These are phyloP conservation scores for Abelmoschus esculentus DNA, from an alignment of 345 rosid genomes.

Conservation along the genomic window DNA sequence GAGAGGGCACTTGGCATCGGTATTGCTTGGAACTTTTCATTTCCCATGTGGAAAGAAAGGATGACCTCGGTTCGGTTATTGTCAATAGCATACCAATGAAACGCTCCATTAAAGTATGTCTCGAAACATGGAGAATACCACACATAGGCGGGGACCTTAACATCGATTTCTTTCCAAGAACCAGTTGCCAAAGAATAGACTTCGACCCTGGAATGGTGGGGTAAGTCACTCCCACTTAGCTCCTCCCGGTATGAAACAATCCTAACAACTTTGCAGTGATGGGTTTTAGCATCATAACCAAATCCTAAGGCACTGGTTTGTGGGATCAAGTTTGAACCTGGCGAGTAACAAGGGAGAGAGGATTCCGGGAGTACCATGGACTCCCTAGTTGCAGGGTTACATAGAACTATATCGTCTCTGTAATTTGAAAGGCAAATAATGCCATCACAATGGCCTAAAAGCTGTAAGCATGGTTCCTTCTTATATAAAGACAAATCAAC, in stretches of 20 bases:
- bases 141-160: conserved; percentile 1
- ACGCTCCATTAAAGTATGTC: conserved; percentile 7
- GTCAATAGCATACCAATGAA: conserved; percentile 3
- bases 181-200: conserved; percentile 2
- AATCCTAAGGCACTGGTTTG: conserved; percentile 8
- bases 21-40: background rate
- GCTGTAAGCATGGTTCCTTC: conserved; percentile 11
- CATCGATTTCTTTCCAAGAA: conserved; percentile 10
- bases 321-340: background rate
- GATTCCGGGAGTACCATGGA: conserved; percentile 7
- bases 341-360: background rate
- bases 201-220: conserved; percentile 7
- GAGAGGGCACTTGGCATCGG: background rate
- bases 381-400: conserved; percentile 11
- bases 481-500: conserved; percentile 7
- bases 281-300: conserved; percentile 6
- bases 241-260: conserved; percentile 9
- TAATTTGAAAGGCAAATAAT: conserved; percentile 8
- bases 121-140: conserved; percentile 8
- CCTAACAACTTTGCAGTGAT: conserved; percentile 6
- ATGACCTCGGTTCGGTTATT: background rate
- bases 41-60: conserved; percentile 9
- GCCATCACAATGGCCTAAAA: conserved; percentile 13
- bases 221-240: background rate
- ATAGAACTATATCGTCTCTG: conserved; percentile 6